Percentiles rank a stretch among this genome's conserved stretches.
Conservation (phyloP, 2,329 filamentous ascomycete species). For the Elsinoe australis region DNA sequence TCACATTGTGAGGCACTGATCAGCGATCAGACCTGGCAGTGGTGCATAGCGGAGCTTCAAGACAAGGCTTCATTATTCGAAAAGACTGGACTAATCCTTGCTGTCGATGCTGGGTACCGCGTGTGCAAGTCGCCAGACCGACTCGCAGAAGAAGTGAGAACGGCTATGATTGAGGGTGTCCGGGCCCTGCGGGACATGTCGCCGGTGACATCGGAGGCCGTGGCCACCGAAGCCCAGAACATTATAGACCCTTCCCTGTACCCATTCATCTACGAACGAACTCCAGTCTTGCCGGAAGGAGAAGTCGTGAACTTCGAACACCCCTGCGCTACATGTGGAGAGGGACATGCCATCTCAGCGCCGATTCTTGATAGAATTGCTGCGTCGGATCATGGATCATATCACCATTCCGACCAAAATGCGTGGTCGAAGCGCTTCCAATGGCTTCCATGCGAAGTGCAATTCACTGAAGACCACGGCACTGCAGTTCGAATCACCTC, state of each 20-base stretch:
- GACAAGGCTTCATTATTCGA: neutral
- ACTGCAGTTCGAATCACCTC: slow-evolving; percentile 17
- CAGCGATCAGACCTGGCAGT: neutral
- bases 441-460: slow-evolving; percentile 18
- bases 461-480: slow-evolving; percentile 14
- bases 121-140: neutral
- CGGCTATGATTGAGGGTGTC: no score
- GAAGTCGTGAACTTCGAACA: no score
- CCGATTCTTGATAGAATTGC: no score
- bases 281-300: no score
- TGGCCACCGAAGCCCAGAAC: no score
- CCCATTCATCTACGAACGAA: no score
- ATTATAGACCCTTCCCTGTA: no score
- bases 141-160: neutral
- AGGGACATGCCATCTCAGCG: no score
- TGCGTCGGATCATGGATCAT: no score
- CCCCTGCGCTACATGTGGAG: no score
- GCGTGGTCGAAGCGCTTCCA: slow-evolving; percentile 16
- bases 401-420: neutral
- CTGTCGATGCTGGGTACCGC: neutral
- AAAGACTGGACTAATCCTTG: neutral
- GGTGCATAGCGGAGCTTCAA: neutral
- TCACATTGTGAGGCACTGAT: neutral
- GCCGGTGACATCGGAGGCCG: no score
- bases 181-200: no score